phyloP scores from a whole-genome alignment of 1,284 basidiomycete genomes.

The Sanghuangporus sanghuang region DNA sequence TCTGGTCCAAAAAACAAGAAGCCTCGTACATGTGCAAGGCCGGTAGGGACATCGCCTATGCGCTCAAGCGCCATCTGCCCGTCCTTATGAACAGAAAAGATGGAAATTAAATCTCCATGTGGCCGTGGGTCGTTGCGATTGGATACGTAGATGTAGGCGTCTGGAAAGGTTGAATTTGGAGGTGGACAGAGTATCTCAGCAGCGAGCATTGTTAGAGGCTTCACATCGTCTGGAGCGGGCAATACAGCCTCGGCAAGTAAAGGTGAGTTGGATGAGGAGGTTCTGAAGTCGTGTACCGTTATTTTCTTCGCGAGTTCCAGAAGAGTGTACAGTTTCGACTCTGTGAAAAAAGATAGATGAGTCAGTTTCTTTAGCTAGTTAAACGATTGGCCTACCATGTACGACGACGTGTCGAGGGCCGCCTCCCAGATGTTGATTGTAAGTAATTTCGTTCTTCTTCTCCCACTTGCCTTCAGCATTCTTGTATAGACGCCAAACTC shows the following conservation, averaged over 20 bases:
- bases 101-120: slow-evolving; percentile 57
- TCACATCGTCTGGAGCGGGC: slow-evolving; percentile 32
- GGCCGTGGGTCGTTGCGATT: slow-evolving; percentile 59
- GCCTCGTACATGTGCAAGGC: slow-evolving; percentile 29
- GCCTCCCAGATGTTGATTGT: slow-evolving; percentile 39
- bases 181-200: slow-evolving; percentile 54
- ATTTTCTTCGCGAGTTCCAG: slow-evolving; percentile 58
- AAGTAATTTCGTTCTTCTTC: slow-evolving; percentile 37
- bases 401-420: slow-evolving; percentile 66
- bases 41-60: slow-evolving; percentile 26
- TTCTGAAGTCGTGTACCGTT: slow-evolving; percentile 44
- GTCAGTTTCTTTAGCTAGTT: slow-evolving; percentile 4
- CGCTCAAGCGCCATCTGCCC: slow-evolving; percentile 15
- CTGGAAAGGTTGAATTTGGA: slow-evolving; percentile 38
- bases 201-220: slow-evolving; percentile 40
- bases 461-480: slow-evolving; percentile 40
- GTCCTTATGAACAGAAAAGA: slow-evolving; percentile 33
- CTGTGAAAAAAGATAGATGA: slow-evolving; percentile 28
- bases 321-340: slow-evolving; percentile 54
- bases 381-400: slow-evolving; percentile 41
- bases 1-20: slow-evolving; percentile 25
- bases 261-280: slow-evolving; percentile 27
- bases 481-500: slow-evolving; percentile 50
- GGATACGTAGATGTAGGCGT: slow-evolving; percentile 51
- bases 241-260: slow-evolving; percentile 44